Base-by-base conservation (phyloP, 2,329 filamentous ascomycete genomes). In the Ceratocystis colombiana region DNA sequence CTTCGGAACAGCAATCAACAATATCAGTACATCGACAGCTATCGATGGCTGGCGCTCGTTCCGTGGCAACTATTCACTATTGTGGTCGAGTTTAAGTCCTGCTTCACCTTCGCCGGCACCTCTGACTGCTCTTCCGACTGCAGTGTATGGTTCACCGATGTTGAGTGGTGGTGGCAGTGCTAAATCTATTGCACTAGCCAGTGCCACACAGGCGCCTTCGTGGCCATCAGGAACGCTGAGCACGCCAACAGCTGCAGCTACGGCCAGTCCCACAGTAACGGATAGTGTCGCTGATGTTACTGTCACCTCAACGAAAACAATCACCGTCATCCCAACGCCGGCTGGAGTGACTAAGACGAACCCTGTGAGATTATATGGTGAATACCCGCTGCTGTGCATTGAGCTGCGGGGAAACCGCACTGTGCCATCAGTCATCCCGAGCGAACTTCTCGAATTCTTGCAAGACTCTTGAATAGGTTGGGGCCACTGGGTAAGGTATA, bases 341-440 rank as follows among this genome's bases (percentile, higher is more conserved):
- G 41, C 30, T 5, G 8, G 17, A 25, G 45, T 44, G 20, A 62
- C 41, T 1, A n/a, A 45, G 41, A 46, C 41, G n/a, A 64, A 22
- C 45, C 61, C 61, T 7, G 57, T 62, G 8, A 67, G 62, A 7
- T 20, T 67, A 57, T 67, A 67, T 30, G 66, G 66, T 17, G 66
- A 65, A 22, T 67, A 62, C 63, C 66, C 66, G 22, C 28, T 67
- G 25, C n/a, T 67, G 30, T 67, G 66, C 45, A 46, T 67, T 46
- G 62, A 67, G 45, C 59, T 67, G 45, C 63, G 46, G 28, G 50
- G 50, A 8, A 25, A 64, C 45, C 30, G 30, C 2, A 55, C 65
- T 8, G 45, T 63, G 46, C 61, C 65, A 3, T 57, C 50, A 7
- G 41, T 28, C n/a, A 67, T 67, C 41, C 62, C 65, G 12, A 28